Conservation (phyloP, 208 protist species). For the Endotrypanum monterogeii region DNA sequence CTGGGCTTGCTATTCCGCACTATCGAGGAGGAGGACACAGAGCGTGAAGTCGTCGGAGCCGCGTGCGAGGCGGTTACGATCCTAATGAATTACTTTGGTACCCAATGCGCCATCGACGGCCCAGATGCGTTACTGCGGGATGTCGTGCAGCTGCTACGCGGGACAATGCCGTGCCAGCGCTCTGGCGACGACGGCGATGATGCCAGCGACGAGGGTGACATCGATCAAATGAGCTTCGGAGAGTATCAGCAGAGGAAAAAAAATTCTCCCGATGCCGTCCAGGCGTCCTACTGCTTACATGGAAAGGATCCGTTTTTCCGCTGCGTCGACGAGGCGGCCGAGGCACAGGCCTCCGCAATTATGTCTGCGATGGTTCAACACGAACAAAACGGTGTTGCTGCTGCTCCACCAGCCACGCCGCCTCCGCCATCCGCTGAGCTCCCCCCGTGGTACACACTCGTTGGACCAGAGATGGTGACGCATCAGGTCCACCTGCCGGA, state of each 20-base stretch:
- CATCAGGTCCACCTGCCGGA: slow-evolving; percentile 38
- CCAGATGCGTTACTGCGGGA: slow-evolving; percentile 52
- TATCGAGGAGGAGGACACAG: slow-evolving; percentile 53
- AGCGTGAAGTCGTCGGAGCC: slow-evolving; percentile 74
- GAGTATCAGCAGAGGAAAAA: slow-evolving; percentile 21
- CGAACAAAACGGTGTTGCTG: slow-evolving; percentile 17
- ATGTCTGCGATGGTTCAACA: slow-evolving; percentile 35
- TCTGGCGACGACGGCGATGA: slow-evolving; percentile 43
- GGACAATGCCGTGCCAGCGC: slow-evolving; percentile 56
- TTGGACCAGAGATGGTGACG: slow-evolving; percentile 32
- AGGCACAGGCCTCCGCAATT: slow-evolving; percentile 31
- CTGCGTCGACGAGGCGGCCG: slow-evolving; percentile 20
- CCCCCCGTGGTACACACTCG: slow-evolving; percentile 34
- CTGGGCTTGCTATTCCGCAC: slow-evolving; percentile 46
- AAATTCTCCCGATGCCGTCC: not conserved
- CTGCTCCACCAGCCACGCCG: slow-evolving; percentile 12
- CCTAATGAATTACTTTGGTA: slow-evolving; percentile 75
- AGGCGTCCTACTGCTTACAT: not conserved
- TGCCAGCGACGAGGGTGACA: slow-evolving; percentile 36
- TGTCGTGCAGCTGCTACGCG: slow-evolving; percentile 51
- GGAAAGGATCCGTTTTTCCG: slow-evolving; percentile 30
- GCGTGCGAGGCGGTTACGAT: slow-evolving; percentile 73
- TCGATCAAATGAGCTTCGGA: slow-evolving; percentile 19
- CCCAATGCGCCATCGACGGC: slow-evolving; percentile 45
- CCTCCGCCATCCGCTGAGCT: slow-evolving; percentile 26